Evolutionary conservation across 257 asterid species (phyloP).

Genomic region (Primulina eburnea): DNA sequence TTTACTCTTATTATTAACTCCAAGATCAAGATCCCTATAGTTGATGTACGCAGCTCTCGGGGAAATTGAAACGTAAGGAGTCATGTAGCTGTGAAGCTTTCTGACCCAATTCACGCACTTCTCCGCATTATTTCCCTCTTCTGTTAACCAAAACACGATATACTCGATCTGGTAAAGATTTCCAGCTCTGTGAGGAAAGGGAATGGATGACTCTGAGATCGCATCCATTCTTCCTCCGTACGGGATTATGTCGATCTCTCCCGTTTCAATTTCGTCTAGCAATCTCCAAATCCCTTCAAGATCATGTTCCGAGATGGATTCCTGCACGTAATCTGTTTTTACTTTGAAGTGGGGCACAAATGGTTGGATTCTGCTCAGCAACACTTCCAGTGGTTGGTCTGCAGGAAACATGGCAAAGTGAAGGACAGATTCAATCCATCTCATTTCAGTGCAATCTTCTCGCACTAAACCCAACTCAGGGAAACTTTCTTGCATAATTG

Average conservation of each 20-base stretch:
- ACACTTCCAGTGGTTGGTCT: neutral
- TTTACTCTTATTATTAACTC: neutral
- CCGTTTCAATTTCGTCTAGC: neutral
- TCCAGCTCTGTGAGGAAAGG: constrained; percentile 7
- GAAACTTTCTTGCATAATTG: constrained; percentile 21
- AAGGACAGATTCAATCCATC: constrained; percentile 3
- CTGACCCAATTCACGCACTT: constrained; percentile 3
- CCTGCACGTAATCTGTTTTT: constrained; percentile 2
- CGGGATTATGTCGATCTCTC: neutral
- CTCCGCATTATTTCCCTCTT: neutral
- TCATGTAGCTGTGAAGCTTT: neutral
- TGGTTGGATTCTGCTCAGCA: neutral
- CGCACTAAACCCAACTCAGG: constrained; percentile 36
- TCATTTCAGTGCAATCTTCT: constrained; percentile 25
- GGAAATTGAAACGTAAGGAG: neutral
- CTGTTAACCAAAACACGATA: neutral
- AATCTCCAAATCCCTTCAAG: neutral
- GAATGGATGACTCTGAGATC: neutral
- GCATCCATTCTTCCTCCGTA: constrained; percentile 14
- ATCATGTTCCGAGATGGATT: neutral
- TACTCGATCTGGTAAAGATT: constrained; percentile 1
- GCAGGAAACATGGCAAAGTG: neutral
- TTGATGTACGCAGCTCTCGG: neutral
- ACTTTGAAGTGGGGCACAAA: neutral
- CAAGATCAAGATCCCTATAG: constrained; percentile 2